Evolutionary conservation across 768 basidiomycete genomes (phyloP), one percentile per base, ranked within the genome.

Genomic region (Boletus edulis): DNA sequence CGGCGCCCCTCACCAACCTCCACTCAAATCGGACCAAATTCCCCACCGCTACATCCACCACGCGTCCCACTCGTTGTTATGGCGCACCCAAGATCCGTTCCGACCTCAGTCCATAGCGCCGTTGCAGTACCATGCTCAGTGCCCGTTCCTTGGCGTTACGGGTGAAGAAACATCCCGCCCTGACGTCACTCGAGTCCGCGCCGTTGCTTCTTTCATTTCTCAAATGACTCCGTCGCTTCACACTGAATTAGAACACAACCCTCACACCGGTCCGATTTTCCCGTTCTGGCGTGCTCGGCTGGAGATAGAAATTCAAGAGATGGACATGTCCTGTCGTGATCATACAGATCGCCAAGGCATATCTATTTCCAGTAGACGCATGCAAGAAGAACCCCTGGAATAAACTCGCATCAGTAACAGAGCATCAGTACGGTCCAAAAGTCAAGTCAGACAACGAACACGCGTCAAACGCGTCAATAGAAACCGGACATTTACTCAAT

Each of bases 401-500:
- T 35, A 35, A 14, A 35, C 34, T 0, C 0, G 34, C 14, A 14
- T 66, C 55, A 66, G 61, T 12, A 35, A 34, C 3, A 27, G 31
- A 11, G n/a, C 39, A 41, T 22, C 29, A 29, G 7, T 29, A 9
- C 9, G 29, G 29, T 29, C 43, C 29, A 31, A 39, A 22, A 18
- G n/a, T n/a, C 41, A 46, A 47, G 10, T 68, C 66, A 67, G 67
- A 63, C n/a, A 58, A 54, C 31, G 4, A 60, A 59, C 31, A 39
- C 57, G 66, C 55, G 17, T 38, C 7, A 43, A 52, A 47, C 52
- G 56, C 50, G 55, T 55, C 22, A 34, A 37, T 24, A 53, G 38
- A 41, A 46, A 39, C 67, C 67, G 67, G 67, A 35, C 11, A 17
- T 49, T 4, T 49, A 59, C 51, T 69, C 67, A 63, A 52, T 20